These are phyloP conservation scores for Suillus cothurnatus DNA, from an alignment of 768 basidiomycete genomes.

Conservation along the genomic window DNA sequence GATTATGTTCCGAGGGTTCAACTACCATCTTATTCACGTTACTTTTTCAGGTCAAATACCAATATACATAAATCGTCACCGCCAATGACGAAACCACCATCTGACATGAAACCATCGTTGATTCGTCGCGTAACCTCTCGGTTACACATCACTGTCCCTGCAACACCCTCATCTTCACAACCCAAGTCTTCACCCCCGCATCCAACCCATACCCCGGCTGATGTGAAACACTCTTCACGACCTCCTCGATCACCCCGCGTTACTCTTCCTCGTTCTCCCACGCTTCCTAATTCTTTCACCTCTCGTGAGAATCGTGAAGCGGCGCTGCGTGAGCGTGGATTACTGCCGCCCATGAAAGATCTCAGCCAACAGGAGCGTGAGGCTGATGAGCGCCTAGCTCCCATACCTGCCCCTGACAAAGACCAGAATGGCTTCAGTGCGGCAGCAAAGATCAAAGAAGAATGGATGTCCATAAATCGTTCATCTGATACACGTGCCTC, in stretches of 20 bases:
- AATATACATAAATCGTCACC: not conserved
- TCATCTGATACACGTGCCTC: conserved; percentile 28
- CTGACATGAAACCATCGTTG: conserved; percentile 19
- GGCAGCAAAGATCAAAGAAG: conserved; percentile 54
- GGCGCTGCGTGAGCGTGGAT: conserved; percentile 61
- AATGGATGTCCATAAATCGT: conserved; percentile 51
- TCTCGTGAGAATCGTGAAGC: conserved; percentile 41
- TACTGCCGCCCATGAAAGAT: conserved; percentile 48
- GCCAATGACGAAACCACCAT: conserved; percentile 2
- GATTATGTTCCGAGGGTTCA: not conserved
- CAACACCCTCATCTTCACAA: conserved; percentile 10
- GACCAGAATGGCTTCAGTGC: conserved; percentile 36
- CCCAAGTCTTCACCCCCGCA: conserved; percentile 14
- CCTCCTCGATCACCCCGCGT: conserved; percentile 12
- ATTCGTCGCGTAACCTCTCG: conserved; percentile 35
- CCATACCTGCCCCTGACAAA: conserved; percentile 35
- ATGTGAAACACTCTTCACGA: conserved; percentile 1
- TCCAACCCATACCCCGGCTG: conserved; percentile 15
- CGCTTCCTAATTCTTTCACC: conserved; percentile 24
- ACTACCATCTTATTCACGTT: not conserved
- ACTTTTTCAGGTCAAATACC: conserved; percentile 5
- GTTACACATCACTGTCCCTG: conserved; percentile 25
- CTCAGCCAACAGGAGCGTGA: conserved; percentile 42
- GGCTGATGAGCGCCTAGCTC: conserved; percentile 44
- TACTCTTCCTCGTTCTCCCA: conserved; percentile 10